Base-by-base conservation (phyloP, 2,329 filamentous ascomycete species). In the Aureobasidium uvarum region DNA sequence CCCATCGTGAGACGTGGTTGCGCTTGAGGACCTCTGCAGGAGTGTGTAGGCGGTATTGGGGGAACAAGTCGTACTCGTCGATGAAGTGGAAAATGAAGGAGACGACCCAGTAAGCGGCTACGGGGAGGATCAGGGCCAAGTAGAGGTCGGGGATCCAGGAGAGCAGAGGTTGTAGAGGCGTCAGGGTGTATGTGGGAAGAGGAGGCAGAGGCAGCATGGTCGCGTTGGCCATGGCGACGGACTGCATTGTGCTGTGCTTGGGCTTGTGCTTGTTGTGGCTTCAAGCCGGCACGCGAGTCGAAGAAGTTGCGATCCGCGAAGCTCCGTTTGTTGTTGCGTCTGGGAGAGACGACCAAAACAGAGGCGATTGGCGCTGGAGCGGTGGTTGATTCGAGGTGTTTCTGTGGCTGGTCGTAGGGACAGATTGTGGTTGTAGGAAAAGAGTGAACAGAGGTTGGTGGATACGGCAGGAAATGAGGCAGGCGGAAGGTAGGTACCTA, bases 41-140 rank as follows among this genome's bases (percentile, higher is more conserved):
- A 0, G 95, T 98, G 79, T 99, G 95, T 48, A 99, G 83, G 68
- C 95, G 89, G 79, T 98, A 97, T 72, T 96, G 86, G 20, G 93
- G 89, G 76, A 94, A 96, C 43, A 94, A 80, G 76, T 97, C 91
- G 78, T 88, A 88, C 66, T 87, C 81, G 78, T 99, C 95, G 73
- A 98, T 87, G 71, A 88, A 74, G 81, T 98, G 94, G 81, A 96
- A 99, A 75, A 94, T 79, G 75, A 91, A 79, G 23, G 94, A 98
- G 38, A 96, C 79, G 25, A 81, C 78, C 95, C 95, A 99, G 83
- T 99, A 99, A 66, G 89, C 90, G 71, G 91, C 75, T 67, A 97
- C 84, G 36, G 93, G 93, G 16, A 90, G 80, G 54, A 93, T 77
- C 66, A 96, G 82, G 52, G 90, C 86, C 33, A 96, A 81, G 77